phyloP scores from a whole-genome alignment of 2,329 filamentous ascomycete genomes.

The Verticillium tricorpus region DNA sequence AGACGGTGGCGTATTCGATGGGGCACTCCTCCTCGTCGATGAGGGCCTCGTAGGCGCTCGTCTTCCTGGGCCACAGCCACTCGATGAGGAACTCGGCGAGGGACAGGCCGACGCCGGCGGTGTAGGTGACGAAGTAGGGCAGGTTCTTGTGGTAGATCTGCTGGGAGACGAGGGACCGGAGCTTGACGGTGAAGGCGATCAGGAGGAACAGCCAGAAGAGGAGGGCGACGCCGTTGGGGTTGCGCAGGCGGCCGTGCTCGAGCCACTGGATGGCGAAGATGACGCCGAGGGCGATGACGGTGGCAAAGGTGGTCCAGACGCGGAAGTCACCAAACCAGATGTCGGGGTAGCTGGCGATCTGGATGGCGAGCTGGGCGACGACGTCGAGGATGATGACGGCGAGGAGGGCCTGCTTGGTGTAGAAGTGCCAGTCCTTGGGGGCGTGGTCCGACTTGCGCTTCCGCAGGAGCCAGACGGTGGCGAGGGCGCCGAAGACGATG shows the following conservation, averaged over 20 bases:
- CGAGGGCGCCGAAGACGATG: constrained; percentile 69
- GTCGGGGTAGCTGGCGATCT: constrained; percentile 64
- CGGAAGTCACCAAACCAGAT: constrained; percentile 79
- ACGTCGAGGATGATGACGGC: constrained; percentile 64
- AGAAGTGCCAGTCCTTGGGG: constrained; percentile 87
- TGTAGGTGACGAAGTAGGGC: constrained; percentile 75
- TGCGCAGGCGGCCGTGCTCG: constrained; percentile 77
- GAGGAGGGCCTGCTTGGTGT: constrained; percentile 78
- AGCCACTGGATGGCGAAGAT: constrained; percentile 79
- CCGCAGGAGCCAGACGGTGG: constrained; percentile 74
- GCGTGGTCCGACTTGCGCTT: constrained; percentile 63
- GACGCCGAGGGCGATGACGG: constrained; percentile 66
- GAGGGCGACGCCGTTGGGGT: constrained; percentile 81
- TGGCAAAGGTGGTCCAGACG: constrained; percentile 74
- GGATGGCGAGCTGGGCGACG: constrained; percentile 67
- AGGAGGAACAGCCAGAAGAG: constrained; percentile 91
- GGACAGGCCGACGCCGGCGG: constrained; percentile 65
- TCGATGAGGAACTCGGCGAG: constrained; percentile 71
- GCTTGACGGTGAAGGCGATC: constrained; percentile 73
- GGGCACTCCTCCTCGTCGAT: constrained; percentile 61
- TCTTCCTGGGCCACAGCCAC: constrained; percentile 79
- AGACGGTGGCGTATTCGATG: constrained; percentile 87
- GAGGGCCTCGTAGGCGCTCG: constrained; percentile 55
- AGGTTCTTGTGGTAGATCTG: constrained; percentile 61
- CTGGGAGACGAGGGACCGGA: constrained; percentile 80